Percentiles rank a stretch among this genome's conserved stretches.
Conservation (phyloP, 768 basidiomycete genomes). For the Crucibulum laeve region DNA sequence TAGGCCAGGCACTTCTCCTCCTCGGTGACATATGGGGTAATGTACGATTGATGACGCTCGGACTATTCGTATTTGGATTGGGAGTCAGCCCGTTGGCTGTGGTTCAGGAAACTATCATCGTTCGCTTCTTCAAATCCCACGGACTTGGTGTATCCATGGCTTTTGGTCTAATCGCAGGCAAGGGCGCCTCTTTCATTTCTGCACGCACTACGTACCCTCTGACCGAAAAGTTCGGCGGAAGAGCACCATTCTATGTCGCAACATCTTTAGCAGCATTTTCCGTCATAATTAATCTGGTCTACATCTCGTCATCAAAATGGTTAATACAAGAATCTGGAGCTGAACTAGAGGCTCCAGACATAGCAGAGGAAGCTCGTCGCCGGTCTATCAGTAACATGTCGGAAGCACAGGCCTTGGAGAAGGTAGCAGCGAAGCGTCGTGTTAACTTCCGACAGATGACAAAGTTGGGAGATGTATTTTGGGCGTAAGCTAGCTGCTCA, state of each 20-base stretch:
- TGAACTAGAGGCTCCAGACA: slow-evolving; percentile 61
- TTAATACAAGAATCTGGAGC: slow-evolving; percentile 56
- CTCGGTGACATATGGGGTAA: slow-evolving; percentile 55
- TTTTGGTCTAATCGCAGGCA: slow-evolving; percentile 80
- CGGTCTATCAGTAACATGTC: slow-evolving; percentile 40
- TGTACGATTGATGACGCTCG: slow-evolving; percentile 68
- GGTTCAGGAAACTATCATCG: slow-evolving; percentile 81
- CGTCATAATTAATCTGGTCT: slow-evolving; percentile 64
- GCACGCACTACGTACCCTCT: slow-evolving; percentile 75
- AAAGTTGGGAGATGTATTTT: slow-evolving; percentile 71
- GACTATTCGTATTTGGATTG: slow-evolving; percentile 76
- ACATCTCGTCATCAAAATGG: slow-evolving; percentile 62
- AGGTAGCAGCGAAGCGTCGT: slow-evolving; percentile 60
- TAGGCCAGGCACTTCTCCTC: slow-evolving; percentile 66
- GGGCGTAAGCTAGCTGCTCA: slow-evolving; percentile 51
- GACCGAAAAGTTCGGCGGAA: slow-evolving; percentile 59
- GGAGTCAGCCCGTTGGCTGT: slow-evolving; percentile 80
- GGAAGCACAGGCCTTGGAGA: slow-evolving; percentile 59
- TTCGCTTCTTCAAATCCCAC: slow-evolving; percentile 74
- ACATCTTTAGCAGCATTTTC: slow-evolving; percentile 62
- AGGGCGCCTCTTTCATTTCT: slow-evolving; percentile 71
- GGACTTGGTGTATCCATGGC: slow-evolving; percentile 76
- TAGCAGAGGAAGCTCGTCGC: slow-evolving; percentile 48
- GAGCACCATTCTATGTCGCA: slow-evolving; percentile 72
- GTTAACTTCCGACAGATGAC: slow-evolving; percentile 59